A percentile compares a stretch with the other conserved stretches of the same genome.
Conservation (phyloP, 495 filamentous ascomycete species). For the Bacidia rubella region DNA sequence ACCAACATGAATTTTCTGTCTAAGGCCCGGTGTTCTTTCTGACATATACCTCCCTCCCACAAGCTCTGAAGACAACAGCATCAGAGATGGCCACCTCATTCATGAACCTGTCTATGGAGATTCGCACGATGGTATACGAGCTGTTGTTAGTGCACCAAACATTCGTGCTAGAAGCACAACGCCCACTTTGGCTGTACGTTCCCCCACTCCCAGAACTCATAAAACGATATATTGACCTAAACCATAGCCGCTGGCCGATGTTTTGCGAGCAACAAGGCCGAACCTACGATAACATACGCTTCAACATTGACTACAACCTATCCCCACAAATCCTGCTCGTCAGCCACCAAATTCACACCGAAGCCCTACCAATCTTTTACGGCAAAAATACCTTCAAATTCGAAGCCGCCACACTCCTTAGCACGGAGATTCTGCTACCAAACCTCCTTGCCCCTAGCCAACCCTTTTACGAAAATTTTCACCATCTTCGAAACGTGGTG, state of each 20-base stretch:
- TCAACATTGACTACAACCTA: background rate
- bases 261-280: background rate
- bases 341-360: background rate
- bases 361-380: background rate
- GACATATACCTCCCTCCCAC: too few relatives aligned
- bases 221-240: background rate
- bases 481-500: too few relatives aligned
- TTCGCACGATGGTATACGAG: background rate
- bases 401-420: background rate
- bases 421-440: background rate
- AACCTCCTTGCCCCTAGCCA: background rate
- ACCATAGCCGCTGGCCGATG: too few relatives aligned
- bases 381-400: background rate
- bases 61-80: too few relatives aligned
- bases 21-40: too few relatives aligned
- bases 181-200: too few relatives aligned
- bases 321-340: background rate
- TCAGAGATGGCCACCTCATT: background rate
- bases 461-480: too few relatives aligned
- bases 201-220: too few relatives aligned
- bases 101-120: background rate
- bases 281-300: background rate
- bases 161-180: too few relatives aligned
- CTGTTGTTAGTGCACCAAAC: background rate
- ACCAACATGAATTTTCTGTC: too few relatives aligned